Evolutionary conservation across 169 alveolate genomes (phyloP), one percentile per base, ranked within the genome.

Genomic region (Perkinsus marinus): DNA sequence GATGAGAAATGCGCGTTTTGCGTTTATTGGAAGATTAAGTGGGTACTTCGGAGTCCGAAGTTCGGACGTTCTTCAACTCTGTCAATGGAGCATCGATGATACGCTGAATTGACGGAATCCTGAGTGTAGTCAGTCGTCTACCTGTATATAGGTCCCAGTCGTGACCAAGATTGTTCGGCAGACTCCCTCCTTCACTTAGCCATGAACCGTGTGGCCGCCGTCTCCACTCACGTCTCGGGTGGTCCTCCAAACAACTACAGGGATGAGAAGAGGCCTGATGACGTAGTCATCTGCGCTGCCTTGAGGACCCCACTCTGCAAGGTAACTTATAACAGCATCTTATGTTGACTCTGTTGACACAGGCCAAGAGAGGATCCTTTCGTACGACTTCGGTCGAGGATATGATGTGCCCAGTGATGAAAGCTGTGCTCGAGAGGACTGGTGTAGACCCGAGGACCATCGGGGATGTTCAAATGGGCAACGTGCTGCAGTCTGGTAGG

Each of bases 251-350:
- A 16, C 57, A 19, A 41, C 39, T 68, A n/a, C 37, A n/a, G 89
- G 6, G 30, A 22, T 26, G 57, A 41, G 47, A 57, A 90, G 89
- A 90, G 79, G 46, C 92, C 93, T 30, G 96, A 96, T 41, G 98
- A 97, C 91, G 98, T 97, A 39, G 97, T 97, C 46, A 96, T 97
- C 43, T 96, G 97, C 95, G 95, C 97, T 90, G 97, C 98, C 39
- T 96, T 96, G 89, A 96, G 99, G 93, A 97, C 98, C 39, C 97
- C 99, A 36, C 91, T 97, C 89, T 94, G 97, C 90, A 96, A 96
- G 95, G 97, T 98, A 36, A 95, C 95, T 90, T 94, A 94, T 92
- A 91, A 30, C 47, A 34, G 92, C 41, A 39, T 0, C 43, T 36
- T 34, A 6, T 30, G 10, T 0, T 3, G 34, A 0, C 39, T 6